Evolutionary conservation across 2,329 filamentous ascomycete species (phyloP).

Genomic region (Orbilia javanica): DNA sequence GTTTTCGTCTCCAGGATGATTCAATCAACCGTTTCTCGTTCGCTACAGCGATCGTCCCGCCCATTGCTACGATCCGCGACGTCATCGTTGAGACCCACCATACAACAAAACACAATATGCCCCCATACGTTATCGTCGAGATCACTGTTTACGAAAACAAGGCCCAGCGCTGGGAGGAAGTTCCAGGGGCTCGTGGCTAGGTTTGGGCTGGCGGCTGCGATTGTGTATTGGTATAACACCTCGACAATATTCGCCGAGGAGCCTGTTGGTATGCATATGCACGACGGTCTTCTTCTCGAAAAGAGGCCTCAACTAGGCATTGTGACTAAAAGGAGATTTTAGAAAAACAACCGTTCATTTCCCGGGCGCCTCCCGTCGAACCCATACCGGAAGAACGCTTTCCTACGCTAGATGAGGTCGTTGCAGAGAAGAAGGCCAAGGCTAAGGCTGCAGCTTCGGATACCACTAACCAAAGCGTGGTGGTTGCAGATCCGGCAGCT

Average conservation of each 20-base stretch:
- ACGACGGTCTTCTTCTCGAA: constrained; percentile 19
- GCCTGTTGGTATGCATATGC: constrained; percentile 73
- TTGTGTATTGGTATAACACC: constrained; percentile 95
- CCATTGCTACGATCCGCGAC: constrained; percentile 51
- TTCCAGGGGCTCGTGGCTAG: constrained; percentile 84
- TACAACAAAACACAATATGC: constrained; percentile 25
- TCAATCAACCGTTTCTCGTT: constrained; percentile 56
- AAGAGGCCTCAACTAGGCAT: neutral
- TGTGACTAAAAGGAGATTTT: neutral
- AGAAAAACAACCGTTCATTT: constrained; percentile 58
- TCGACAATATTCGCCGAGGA: constrained; percentile 88
- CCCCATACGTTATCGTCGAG: constrained; percentile 39
- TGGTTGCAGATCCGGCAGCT: constrained; percentile 37
- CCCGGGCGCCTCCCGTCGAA: constrained; percentile 58
- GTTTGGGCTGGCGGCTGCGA: constrained; percentile 80
- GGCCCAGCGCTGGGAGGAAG: constrained; percentile 75
- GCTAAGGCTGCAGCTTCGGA: constrained; percentile 33
- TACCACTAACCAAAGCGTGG: constrained; percentile 13
- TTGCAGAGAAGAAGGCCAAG: constrained; percentile 60
- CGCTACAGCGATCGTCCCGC: constrained; percentile 51
- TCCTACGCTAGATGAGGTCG: constrained; percentile 59
- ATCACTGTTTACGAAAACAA: constrained; percentile 69
- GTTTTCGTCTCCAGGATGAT: constrained; percentile 24
- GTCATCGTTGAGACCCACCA: constrained; percentile 37
- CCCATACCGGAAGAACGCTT: constrained; percentile 62